Base-by-base conservation (phyloP, 169 alveolate species). In the Cryptosporidium muris region DNA sequence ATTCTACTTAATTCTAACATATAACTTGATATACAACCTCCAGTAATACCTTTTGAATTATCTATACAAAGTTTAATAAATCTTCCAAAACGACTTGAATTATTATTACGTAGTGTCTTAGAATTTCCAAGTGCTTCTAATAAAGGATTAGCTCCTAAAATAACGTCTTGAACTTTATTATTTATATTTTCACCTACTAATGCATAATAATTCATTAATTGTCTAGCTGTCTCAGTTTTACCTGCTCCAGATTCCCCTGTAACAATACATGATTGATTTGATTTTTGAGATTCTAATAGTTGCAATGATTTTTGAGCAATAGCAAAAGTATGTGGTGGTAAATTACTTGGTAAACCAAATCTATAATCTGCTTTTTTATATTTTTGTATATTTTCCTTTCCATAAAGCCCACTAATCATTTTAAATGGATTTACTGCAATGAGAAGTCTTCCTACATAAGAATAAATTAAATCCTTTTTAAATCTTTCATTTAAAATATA, bases 231-330 rank as follows among this genome's bases (percentile, higher is more conserved):
- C 93, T 98, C 99, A 1, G 99, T 98, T 91, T 98, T 98, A 7
- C 99, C 99, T 7, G 99, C 99, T 0, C 99, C 99, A 62, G 99
- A 94, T 89, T 98, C 99, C 1, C 99, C 99, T n/a, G 99, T 94
- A 64, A 98, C 98, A 51, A 98, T 97, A 40, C 98, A 94, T 14
- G 99, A 95, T 81, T 98, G 98, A 64, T 93, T 89, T 42, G 65
- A 80, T 60, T 89, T 89, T 14, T 92, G 92, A 53, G 90, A 81
- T 5, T 89, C 80, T 51, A 93, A 81, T 16, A 95, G 92, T 51
- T 91, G 91, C 68, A 92, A 74, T 25, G 95, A 95, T 81, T 93
- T 91, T 80, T 93, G 95, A 9, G 95, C 96, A 36, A 93, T 92
- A 34, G 96, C 95, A 80, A 90, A 93, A 5, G 95, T 91, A 81